A percentile compares a stretch with the other conserved stretches of the same genome.
phyloP scores from a whole-genome alignment of 352 stramenopile genomes.

The Pseudoperonospora humuli region DNA sequence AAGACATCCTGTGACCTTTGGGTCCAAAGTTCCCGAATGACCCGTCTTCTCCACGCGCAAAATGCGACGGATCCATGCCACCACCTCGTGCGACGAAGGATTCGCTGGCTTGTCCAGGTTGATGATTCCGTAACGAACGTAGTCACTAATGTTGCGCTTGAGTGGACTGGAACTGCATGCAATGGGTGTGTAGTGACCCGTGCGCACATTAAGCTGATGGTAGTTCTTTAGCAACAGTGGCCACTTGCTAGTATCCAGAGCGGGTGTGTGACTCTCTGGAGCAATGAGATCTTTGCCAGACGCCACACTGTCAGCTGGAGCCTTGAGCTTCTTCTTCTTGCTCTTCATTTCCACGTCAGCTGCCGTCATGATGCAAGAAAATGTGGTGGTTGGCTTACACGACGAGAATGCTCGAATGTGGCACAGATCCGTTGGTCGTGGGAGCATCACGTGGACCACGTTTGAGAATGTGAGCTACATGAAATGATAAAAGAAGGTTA shows the following conservation, averaged over 20 bases:
- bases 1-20: constrained; percentile 99
- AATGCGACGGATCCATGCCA: constrained; percentile 99
- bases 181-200: constrained; percentile 99
- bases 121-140: constrained; percentile 99
- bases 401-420: constrained; percentile 6
- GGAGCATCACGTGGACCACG: constrained; percentile 14
- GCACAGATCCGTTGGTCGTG: constrained; percentile 18
- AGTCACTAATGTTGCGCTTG: constrained; percentile 95
- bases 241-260: constrained; percentile 97
- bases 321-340: constrained; percentile 88
- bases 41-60: constrained; percentile 99
- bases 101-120: constrained; percentile 99
- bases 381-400: constrained; percentile 2
- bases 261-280: constrained; percentile 77
- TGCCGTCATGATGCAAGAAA: constrained; percentile 36
- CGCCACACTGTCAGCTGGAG: constrained; percentile 9
- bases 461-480: no score
- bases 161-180: constrained; percentile 93
- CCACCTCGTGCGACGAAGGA: constrained; percentile 98
- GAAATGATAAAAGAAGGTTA: no score
- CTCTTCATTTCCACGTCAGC: constrained; percentile 74
- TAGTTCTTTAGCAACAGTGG: constrained; percentile 99
- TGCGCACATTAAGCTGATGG: constrained; percentile 97
- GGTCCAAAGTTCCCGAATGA: constrained; percentile 98
- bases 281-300: constrained; percentile 66